Percentiles rank a stretch among this genome's conserved stretches.
These are phyloP conservation scores for Trypanosoma melophagium DNA, from an alignment of 208 protist genomes.

Conservation along the genomic window DNA sequence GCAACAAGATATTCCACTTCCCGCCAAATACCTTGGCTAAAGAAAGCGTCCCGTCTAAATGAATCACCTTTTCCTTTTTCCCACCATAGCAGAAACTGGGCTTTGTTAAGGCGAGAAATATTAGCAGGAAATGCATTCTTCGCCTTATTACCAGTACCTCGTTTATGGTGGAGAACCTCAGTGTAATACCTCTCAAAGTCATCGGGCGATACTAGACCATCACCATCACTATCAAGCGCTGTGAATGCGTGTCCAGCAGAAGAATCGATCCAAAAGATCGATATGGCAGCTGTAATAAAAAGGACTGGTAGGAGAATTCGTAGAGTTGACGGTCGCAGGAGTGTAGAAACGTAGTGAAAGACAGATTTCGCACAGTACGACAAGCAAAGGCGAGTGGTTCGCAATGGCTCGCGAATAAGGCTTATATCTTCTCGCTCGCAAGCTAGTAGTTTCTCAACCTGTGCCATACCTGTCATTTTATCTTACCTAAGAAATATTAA, in stretches of 20 bases:
- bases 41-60: constrained; percentile 41
- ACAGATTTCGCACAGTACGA: constrained; percentile 28
- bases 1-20: constrained; percentile 79
- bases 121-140: constrained; percentile 33
- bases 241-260: constrained; percentile 38
- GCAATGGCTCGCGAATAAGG: constrained; percentile 43
- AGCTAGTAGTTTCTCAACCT: constrained; percentile 34
- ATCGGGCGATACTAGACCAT: constrained; percentile 41
- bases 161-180: constrained; percentile 29
- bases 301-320: constrained; percentile 43
- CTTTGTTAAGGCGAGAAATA: constrained; percentile 21
- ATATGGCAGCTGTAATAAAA: constrained; percentile 35
- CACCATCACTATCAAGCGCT: constrained; percentile 47
- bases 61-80: constrained; percentile 38
- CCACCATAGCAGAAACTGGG: constrained; percentile 62
- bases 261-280: constrained; percentile 44
- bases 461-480: constrained; percentile 35
- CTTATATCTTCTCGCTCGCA: constrained; percentile 40
- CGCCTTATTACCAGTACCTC: constrained; percentile 22
- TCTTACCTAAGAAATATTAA: constrained; percentile 1
- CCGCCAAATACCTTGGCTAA: constrained; percentile 59
- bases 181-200: constrained; percentile 71
- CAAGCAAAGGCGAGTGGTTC: constrained; percentile 38
- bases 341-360: constrained; percentile 17
- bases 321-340: constrained; percentile 35